Evolutionary conservation across 371 early-diverging fungal species (phyloP).

Genomic region (Syncephalis plumigaleata): DNA sequence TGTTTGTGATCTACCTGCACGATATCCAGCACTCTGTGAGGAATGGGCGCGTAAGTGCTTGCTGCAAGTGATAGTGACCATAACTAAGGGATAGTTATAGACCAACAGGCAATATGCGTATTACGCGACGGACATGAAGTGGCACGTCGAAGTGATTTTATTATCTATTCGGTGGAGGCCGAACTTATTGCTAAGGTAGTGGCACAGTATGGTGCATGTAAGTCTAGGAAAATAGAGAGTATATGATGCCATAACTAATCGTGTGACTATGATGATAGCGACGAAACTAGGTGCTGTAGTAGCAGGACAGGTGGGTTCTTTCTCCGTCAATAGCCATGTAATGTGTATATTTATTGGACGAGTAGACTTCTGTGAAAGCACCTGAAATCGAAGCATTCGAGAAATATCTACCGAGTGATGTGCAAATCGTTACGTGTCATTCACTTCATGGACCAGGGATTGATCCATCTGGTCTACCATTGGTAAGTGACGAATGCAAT

Average conservation of each 20-base stretch:
- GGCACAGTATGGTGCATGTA: slow-evolving; percentile 66
- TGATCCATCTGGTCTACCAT: slow-evolving; percentile 63
- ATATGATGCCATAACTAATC: no score
- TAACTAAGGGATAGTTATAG: no score
- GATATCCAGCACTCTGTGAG: slow-evolving; percentile 17
- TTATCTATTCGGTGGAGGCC: slow-evolving; percentile 90
- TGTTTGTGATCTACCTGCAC: slow-evolving; percentile 70
- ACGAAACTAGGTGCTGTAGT: slow-evolving; percentile 81
- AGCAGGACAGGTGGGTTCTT: slow-evolving; percentile 37
- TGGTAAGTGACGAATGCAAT: slow-evolving; percentile 22
- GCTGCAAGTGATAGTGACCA: neutral
- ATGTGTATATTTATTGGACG: neutral
- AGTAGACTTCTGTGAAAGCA: slow-evolving; percentile 81
- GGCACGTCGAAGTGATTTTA: slow-evolving; percentile 68
- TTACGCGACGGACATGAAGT: slow-evolving; percentile 68
- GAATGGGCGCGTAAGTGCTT: no score
- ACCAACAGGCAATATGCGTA: slow-evolving; percentile 33
- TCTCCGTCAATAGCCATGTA: neutral
- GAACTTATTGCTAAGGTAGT: slow-evolving; percentile 70
- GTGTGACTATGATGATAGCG: slow-evolving; percentile 21
- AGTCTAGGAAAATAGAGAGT: slow-evolving; percentile 1
- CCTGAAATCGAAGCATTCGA: slow-evolving; percentile 86
- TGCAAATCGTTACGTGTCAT: slow-evolving; percentile 84
- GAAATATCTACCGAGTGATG: slow-evolving; percentile 66
- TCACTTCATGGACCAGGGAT: slow-evolving; percentile 92